Evolutionary conservation across 2,329 filamentous ascomycete species (phyloP).

Genomic region (Aspergillus luchuensis): DNA sequence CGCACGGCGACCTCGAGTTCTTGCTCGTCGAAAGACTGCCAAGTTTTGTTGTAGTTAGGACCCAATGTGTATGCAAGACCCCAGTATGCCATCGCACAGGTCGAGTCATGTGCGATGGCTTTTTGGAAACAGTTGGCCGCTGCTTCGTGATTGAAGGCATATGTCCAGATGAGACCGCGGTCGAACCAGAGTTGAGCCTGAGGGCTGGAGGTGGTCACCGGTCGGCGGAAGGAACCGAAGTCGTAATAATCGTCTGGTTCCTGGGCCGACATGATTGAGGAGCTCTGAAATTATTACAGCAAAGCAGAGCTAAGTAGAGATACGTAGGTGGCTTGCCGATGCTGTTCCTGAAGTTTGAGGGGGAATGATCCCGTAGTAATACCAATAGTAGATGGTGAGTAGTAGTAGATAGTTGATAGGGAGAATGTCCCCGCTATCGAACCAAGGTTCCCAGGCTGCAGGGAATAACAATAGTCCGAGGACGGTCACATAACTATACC

Average conservation of each 20-base stretch:
- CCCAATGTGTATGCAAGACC: constrained; percentile 65
- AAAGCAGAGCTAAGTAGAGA: too few species aligned
- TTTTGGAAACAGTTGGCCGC: constrained; percentile 40
- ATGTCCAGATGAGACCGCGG: constrained; percentile 39
- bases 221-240: constrained; percentile 39
- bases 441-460: too few species aligned
- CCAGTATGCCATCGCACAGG: constrained; percentile 46
- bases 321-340: too few species aligned
- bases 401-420: too few species aligned
- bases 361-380: too few species aligned
- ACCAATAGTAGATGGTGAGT: too few species aligned
- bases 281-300: constrained; percentile 8
- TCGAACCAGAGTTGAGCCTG: constrained; percentile 39
- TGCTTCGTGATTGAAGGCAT: constrained; percentile 46
- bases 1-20: constrained; percentile 57
- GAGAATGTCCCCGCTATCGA: too few species aligned
- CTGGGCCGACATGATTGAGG: not conserved
- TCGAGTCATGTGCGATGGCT: constrained; percentile 36
- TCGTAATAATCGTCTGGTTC: constrained; percentile 28
- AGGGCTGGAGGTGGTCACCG: constrained; percentile 27
- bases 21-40: constrained; percentile 66
- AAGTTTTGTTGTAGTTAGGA: constrained; percentile 79
- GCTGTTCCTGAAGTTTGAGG: too few species aligned
- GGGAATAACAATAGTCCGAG: too few species aligned
- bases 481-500: too few species aligned